Evolutionary conservation across 441 rosid species (phyloP), one percentile per base, ranked within the genome.

Genomic region (Populus hybrid): DNA sequence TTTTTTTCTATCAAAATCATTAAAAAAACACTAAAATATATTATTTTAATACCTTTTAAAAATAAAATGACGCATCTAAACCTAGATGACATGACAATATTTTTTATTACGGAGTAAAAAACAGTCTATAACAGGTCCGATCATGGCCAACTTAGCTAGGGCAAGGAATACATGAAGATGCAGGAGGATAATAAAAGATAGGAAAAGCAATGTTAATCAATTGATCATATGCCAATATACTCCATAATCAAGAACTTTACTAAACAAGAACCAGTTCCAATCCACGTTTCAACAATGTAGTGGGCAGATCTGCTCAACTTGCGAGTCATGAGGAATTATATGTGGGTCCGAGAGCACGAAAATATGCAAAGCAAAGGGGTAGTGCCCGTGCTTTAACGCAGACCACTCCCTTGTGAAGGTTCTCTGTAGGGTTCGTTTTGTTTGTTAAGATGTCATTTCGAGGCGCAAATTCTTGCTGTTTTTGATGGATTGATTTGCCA

Each of bases 311-410:
- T 14, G 68, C 11, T 63, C 70, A 69, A 69, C n/a, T 81, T 69
- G 78, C 68, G 42, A 24, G 31, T 42, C 0, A 3, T 0, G 31
- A 14, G 53, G 69, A 72, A 78, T 66, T 18, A 50, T 23, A 11
- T 0, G 74, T 68, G 77, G 83, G 77, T 38, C 71, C 71, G 23
- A 24, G n/a, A 53, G 28, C 24, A 38, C 42, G 71, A 40, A 71
- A 72, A 38, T 59, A 75, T 78, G 84, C 84, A 75, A 78, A 78
- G 79, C 20, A 21, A 70, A 69, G 71, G 14, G 16, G 33, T 36
- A 50, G 74, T 45, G 12, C 20, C 7, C 7, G 63, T 71, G 45
- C 63, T 69, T 64, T 53, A 36, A 29, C 33, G 42, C 1, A 42
- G 40, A 40, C 33, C 59, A 16, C 31, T 64, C 31, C 8, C 65